Evolutionary conservation across 2,329 filamentous ascomycete genomes (phyloP).

Genomic region (Didymosphaeria variabile): DNA sequence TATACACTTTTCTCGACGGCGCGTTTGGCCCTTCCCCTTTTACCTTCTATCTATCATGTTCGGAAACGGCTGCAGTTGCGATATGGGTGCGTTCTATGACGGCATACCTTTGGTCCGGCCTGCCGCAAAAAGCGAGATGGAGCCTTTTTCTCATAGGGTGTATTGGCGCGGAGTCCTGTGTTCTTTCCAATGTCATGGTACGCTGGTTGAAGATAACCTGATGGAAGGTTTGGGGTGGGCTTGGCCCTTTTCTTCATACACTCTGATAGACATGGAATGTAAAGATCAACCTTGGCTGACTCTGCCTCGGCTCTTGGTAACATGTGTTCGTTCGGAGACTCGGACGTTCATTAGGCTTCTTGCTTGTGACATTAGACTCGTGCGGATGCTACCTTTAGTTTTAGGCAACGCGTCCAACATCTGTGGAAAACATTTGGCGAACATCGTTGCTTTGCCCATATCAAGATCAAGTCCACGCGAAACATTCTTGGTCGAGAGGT

Average conservation of each 20-base stretch:
- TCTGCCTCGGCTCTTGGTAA: constrained; percentile 5
- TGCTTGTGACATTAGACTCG: not conserved
- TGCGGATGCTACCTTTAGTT: not conserved
- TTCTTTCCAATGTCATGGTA: constrained; percentile 7
- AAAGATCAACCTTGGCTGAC: constrained; percentile 28
- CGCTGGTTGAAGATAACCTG: constrained; percentile 16
- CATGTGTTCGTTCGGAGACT: not conserved
- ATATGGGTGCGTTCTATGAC: constrained; percentile 23
- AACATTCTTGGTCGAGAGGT: not conserved
- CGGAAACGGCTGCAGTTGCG: constrained; percentile 24
- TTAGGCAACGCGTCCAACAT: not conserved
- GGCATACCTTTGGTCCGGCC: constrained; percentile 22
- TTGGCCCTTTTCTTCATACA: constrained; percentile 20
- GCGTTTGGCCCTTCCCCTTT: constrained; percentile 9
- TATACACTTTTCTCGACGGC: constrained; percentile 18
- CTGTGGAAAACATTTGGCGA: not conserved
- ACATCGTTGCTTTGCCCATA: not conserved
- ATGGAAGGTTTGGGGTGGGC: not conserved
- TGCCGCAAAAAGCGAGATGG: constrained; percentile 35
- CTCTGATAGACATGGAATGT: constrained; percentile 41
- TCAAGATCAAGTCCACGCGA: not conserved
- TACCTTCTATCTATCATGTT: constrained; percentile 22
- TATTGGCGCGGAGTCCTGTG: constrained; percentile 21
- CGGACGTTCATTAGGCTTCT: not conserved
- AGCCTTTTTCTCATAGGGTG: constrained; percentile 31